phyloP scores from a whole-genome alignment of 2,329 filamentous ascomycete genomes.

The Hypoxylon sp. region DNA sequence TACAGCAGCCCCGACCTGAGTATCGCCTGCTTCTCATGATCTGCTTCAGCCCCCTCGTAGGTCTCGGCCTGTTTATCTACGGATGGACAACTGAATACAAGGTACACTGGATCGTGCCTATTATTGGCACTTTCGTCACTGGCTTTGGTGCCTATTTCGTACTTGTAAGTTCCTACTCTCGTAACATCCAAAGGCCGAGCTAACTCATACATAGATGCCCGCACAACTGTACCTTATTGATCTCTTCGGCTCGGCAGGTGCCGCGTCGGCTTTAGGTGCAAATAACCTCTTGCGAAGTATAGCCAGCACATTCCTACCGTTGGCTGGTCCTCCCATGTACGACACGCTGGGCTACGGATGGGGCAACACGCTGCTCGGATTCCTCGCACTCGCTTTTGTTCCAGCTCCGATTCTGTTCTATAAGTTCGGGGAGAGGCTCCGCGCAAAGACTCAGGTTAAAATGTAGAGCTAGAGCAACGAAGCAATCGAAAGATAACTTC shows the following conservation, averaged over 20 bases:
- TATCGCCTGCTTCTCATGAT: constrained; percentile 60
- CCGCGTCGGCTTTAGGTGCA: constrained; percentile 13
- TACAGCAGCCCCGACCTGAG: constrained; percentile 52
- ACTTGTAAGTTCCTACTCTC: constrained; percentile 1
- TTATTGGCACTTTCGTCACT: constrained; percentile 14
- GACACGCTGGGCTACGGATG: constrained; percentile 9
- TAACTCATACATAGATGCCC: constrained; percentile 12
- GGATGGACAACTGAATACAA: constrained; percentile 24
- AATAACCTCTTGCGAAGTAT: constrained; percentile 9
- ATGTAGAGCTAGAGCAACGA: neutral
- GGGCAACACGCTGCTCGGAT: constrained; percentile 19
- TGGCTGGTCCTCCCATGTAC: constrained; percentile 20
- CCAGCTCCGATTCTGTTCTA: constrained; percentile 16
- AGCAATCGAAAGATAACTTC: neutral
- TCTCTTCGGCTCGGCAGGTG: constrained; percentile 9
- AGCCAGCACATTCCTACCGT: neutral
- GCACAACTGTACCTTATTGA: constrained; percentile 21
- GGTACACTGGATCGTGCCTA: constrained; percentile 29
- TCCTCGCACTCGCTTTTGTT: neutral
- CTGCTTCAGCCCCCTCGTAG: constrained; percentile 56
- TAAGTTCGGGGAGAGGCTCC: constrained; percentile 10
- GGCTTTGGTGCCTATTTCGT: constrained; percentile 14
- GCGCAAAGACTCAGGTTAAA: constrained; percentile 13
- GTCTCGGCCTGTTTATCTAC: constrained; percentile 55
- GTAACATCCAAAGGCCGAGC: neutral